Conservation (phyloP, 2,329 filamentous ascomycete species). For the Calonectria pteridis region DNA sequence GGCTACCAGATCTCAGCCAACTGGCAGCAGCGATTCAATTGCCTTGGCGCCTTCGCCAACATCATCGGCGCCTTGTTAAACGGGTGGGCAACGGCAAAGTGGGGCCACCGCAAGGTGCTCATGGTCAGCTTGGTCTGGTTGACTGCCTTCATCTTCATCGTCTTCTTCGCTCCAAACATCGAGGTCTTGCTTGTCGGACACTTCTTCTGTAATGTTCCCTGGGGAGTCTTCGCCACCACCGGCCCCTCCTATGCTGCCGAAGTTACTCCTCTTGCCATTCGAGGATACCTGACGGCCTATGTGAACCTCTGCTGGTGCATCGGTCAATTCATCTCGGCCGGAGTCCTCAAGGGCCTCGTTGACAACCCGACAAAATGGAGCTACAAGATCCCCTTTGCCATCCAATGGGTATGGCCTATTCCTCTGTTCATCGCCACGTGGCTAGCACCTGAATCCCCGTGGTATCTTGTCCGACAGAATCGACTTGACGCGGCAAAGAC, state of each 20-base stretch:
- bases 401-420: conserved; percentile 56
- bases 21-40: conserved; percentile 65
- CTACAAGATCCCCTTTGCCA: conserved; percentile 56
- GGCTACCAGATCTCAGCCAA: conserved; percentile 61
- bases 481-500: conserved; percentile 49
- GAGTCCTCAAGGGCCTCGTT: conserved; percentile 54
- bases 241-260: conserved; percentile 59
- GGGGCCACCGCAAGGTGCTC: conserved; percentile 59
- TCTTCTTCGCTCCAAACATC: conserved; percentile 61
- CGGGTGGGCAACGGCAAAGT: conserved; percentile 56
- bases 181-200: conserved; percentile 58
- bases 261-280: conserved; percentile 56
- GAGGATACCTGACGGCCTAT: conserved; percentile 58
- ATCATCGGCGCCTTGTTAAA: conserved; percentile 57
- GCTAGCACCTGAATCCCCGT: conserved; percentile 54
- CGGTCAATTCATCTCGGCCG: conserved; percentile 57
- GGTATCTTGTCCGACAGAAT: conserved; percentile 51
- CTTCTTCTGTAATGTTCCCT: conserved; percentile 59
- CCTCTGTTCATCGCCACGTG: conserved; percentile 48
- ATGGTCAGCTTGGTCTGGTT: conserved; percentile 57
- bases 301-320: conserved; percentile 60
- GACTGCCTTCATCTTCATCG: conserved; percentile 60
- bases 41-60: conserved; percentile 49
- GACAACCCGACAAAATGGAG: conserved; percentile 50
- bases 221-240: conserved; percentile 60